Evolutionary conservation across 306 rosid genomes (phyloP).

Genomic region (Vigna angularis): DNA sequence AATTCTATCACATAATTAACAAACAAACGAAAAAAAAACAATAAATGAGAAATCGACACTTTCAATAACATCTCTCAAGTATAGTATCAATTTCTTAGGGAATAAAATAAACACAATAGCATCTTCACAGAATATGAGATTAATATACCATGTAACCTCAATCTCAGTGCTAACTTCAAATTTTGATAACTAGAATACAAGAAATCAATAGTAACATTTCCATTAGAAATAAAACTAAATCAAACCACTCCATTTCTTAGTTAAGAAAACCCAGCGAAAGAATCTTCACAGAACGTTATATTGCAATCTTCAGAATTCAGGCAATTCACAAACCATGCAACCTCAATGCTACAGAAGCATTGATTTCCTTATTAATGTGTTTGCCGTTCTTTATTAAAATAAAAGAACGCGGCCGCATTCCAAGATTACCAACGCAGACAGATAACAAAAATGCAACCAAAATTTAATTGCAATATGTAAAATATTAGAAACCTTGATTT

Average conservation of each 20-base stretch:
- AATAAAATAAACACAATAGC: not conserved
- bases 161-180: not conserved
- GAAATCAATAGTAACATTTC: not conserved
- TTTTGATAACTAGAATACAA: not conserved
- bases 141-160: not conserved
- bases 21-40: conserved; percentile 23
- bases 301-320: not conserved
- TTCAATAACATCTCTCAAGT: not conserved
- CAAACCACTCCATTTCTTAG: not conserved
- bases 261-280: not conserved
- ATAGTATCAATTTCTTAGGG: not conserved
- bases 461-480: not conserved
- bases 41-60: not conserved
- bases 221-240: not conserved
- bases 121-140: not conserved
- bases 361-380: not conserved
- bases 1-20: conserved; percentile 28
- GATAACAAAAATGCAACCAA: not conserved
- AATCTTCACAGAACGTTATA: not conserved
- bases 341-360: not conserved
- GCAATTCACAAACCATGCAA: not conserved
- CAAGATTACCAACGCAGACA: not conserved
- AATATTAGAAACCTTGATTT: not conserved
- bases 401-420: not conserved
- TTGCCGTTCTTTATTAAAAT: not conserved